phyloP scores from a whole-genome alignment of 108 stramenopile genomes.

The Mayamaea pseudoterrestris region DNA sequence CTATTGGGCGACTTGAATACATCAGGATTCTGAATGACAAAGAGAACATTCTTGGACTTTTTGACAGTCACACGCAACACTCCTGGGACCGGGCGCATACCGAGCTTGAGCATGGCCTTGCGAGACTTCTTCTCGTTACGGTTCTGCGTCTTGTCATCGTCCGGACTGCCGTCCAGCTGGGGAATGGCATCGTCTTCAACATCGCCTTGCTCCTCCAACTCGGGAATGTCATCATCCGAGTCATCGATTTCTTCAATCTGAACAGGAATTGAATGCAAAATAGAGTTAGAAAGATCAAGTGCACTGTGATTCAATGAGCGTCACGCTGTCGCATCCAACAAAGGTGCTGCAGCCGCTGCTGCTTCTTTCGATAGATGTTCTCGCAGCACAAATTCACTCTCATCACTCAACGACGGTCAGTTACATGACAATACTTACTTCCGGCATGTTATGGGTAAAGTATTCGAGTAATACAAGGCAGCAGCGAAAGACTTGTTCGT shows the following conservation, averaged over 20 bases:
- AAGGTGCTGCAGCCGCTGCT: too few relatives aligned
- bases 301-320: too few relatives aligned
- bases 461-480: too few relatives aligned
- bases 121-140: slow-evolving; percentile 98
- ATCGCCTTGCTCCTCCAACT: slow-evolving; percentile 58
- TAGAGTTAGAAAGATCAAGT: too few relatives aligned
- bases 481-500: too few relatives aligned
- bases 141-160: slow-evolving; percentile 55
- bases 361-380: too few relatives aligned
- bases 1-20: slow-evolving; percentile 87
- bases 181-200: slow-evolving; percentile 25
- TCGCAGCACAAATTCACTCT: too few relatives aligned
- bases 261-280: background rate
- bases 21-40: slow-evolving; percentile 93
- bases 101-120: slow-evolving; percentile 97
- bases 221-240: slow-evolving; percentile 66
- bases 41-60: slow-evolving; percentile 93
- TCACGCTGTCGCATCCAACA: too few relatives aligned
- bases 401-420: too few relatives aligned
- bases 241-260: slow-evolving; percentile 67
- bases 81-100: slow-evolving; percentile 89
- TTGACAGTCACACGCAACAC: slow-evolving; percentile 95
- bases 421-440: too few relatives aligned
- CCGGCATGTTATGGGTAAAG: too few relatives aligned
- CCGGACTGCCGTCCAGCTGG: slow-evolving; percentile 1